These are phyloP conservation scores for Metschnikowia lachancei DNA, from an alignment of 805 yeast genomes.

Conservation along the genomic window DNA sequence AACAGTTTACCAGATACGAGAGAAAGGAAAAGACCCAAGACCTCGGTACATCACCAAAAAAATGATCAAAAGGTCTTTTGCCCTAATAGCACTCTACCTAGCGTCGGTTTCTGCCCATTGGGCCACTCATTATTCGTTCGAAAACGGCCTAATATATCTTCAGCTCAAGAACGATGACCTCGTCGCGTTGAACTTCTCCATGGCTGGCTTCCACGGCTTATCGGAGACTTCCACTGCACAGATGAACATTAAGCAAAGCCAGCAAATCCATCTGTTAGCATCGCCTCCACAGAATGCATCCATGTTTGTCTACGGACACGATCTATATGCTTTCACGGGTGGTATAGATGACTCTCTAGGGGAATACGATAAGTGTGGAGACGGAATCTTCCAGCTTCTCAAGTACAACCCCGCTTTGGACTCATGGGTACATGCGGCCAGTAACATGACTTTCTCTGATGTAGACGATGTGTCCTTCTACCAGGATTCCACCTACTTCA, in stretches of 20 bases:
- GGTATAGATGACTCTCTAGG: constrained; percentile 4
- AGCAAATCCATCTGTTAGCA: constrained; percentile 22
- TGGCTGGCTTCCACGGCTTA: constrained; percentile 27
- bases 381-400: constrained; percentile 25
- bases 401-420: constrained; percentile 20
- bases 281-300: constrained; percentile 36
- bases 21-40: background rate
- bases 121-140: constrained; percentile 37
- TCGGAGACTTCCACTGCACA: constrained; percentile 13
- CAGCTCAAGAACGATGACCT: constrained; percentile 38
- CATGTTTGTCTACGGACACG: constrained; percentile 28
- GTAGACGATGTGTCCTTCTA: constrained; percentile 32
- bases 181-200: constrained; percentile 34
- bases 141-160: constrained; percentile 33
- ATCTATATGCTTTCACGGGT: constrained; percentile 31
- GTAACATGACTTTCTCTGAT: constrained; percentile 22
- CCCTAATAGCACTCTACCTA: background rate
- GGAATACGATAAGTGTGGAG: constrained; percentile 26
- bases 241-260: constrained; percentile 23
- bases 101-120: constrained; percentile 19
- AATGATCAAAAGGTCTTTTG: background rate
- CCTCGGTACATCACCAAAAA: background rate
- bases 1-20: no score
- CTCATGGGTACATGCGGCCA: constrained; percentile 22
- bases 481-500: constrained; percentile 40